Percentiles rank a stretch among this genome's conserved stretches.
These are phyloP conservation scores for Phytophthora hybrid DNA, from an alignment of 352 stramenopile species.

Conservation along the genomic window DNA sequence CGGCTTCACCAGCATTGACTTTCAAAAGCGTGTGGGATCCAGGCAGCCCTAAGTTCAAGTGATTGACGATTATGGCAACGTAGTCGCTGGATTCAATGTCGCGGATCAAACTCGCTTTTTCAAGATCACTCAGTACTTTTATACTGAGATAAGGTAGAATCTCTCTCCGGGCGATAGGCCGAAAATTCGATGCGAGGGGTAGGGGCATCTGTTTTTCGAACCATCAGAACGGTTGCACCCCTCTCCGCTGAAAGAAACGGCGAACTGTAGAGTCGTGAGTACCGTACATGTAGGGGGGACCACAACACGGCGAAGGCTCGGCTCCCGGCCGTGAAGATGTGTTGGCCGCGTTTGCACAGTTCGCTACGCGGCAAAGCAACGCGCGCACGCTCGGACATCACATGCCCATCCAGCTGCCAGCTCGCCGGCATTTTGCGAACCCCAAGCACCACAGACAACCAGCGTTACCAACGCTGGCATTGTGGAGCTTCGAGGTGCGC, in stretches of 20 bases:
- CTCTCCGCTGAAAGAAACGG: conserved; percentile 19
- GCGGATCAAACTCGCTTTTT: not conserved
- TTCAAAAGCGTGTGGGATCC: too few species aligned
- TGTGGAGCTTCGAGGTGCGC: conserved; percentile 20
- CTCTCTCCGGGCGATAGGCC: conserved; percentile 14
- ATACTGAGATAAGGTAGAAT: not conserved
- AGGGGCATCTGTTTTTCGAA: conserved; percentile 36
- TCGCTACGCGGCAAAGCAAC: conserved; percentile 10
- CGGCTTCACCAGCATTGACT: too few species aligned
- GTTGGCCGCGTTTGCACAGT: not conserved
- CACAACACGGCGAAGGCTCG: conserved; percentile 8
- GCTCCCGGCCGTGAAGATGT: conserved; percentile 5
- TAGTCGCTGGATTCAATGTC: not conserved
- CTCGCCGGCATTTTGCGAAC: not conserved
- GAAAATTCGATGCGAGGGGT: conserved; percentile 15
- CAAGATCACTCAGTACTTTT: not conserved
- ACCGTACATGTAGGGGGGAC: conserved; percentile 20
- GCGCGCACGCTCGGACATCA: not conserved
- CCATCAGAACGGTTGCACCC: conserved; percentile 24
- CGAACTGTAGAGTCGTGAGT: conserved; percentile 10
- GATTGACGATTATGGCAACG: not conserved
- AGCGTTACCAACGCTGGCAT: conserved; percentile 23
- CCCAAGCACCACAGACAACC: conserved; percentile 19
- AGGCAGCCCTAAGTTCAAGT: not conserved
- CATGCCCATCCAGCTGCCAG: not conserved